phyloP scores from a whole-genome alignment of 176 grass and related monocot genomes.

The Musa beccarii region DNA sequence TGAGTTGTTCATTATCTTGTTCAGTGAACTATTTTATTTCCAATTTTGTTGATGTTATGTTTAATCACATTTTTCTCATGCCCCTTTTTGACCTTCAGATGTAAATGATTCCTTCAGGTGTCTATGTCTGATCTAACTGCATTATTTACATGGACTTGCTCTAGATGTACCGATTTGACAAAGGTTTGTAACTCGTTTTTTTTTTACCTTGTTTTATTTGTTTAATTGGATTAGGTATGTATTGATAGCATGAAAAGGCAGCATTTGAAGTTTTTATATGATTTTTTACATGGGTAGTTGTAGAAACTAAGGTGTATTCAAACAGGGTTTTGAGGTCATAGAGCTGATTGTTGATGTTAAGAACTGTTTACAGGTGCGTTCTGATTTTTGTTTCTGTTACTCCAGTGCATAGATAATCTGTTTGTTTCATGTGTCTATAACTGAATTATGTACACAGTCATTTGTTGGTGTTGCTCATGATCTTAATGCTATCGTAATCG shows the following conservation, averaged over 20 bases:
- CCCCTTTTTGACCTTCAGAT: slow-evolving; percentile 1
- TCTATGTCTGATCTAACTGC: slow-evolving; percentile 19
- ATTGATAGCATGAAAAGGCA: too few relatives aligned
- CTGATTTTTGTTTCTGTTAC: background rate
- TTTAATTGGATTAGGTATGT: too few relatives aligned
- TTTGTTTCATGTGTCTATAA: background rate
- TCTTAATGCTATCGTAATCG: slow-evolving; percentile 64
- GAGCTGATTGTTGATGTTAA: slow-evolving; percentile 77
- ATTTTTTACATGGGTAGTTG: background rate
- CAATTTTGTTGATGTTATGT: background rate
- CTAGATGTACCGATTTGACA: slow-evolving; percentile 76
- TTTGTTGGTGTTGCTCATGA: slow-evolving; percentile 66
- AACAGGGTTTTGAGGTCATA: slow-evolving; percentile 79
- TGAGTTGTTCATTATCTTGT: background rate
- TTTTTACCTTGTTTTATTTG: background rate
- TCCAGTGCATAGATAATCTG: background rate
- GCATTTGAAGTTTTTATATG: background rate
- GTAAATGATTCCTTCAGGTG: slow-evolving; percentile 9
- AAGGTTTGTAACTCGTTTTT: slow-evolving; percentile 26
- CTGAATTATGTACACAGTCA: slow-evolving; percentile 18
- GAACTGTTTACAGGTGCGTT: slow-evolving; percentile 75
- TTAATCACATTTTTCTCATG: background rate
- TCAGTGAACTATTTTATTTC: background rate
- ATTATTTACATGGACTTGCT: slow-evolving; percentile 43
- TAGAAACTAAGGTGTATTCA: slow-evolving; percentile 13